A percentile compares a stretch with the other conserved stretches of the same genome.
These are phyloP conservation scores for Aotearoamyces nothofagi DNA, from an alignment of 2,329 filamentous ascomycete genomes.

Conservation along the genomic window DNA sequence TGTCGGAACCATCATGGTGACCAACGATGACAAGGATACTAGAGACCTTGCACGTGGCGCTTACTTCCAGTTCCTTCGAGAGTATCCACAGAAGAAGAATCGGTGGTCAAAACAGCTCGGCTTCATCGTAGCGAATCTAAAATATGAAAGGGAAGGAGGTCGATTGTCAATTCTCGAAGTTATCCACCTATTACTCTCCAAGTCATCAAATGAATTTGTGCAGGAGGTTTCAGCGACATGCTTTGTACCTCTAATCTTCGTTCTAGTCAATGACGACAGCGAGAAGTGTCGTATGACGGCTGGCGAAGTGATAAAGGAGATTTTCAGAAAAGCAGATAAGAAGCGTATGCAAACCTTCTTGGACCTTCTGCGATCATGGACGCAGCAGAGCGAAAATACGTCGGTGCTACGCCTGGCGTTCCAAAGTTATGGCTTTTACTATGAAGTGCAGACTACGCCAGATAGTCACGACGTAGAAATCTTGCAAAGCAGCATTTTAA, in stretches of 20 bases:
- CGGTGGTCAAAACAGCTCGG: conserved; percentile 79
- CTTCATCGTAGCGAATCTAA: conserved; percentile 81
- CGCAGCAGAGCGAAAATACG: conserved; percentile 58
- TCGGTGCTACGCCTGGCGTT: conserved; percentile 59
- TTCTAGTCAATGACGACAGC: conserved; percentile 79
- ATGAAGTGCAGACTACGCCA: conserved; percentile 47
- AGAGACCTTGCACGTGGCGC: conserved; percentile 77
- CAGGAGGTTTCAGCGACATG: conserved; percentile 70
- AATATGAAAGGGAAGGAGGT: conserved; percentile 79
- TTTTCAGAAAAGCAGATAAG: conserved; percentile 64
- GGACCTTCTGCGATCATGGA: conserved; percentile 56
- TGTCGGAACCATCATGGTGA: conserved; percentile 85
- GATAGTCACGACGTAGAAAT: conserved; percentile 41
- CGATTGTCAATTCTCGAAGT: conserved; percentile 88
- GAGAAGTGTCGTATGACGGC: conserved; percentile 74
- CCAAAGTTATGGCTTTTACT: conserved; percentile 70
- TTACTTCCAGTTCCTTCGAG: conserved; percentile 86
- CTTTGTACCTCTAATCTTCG: conserved; percentile 75
- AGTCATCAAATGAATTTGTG: conserved; percentile 66
- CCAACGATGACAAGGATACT: conserved; percentile 79
- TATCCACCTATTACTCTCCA: conserved; percentile 70
- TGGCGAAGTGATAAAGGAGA: conserved; percentile 60
- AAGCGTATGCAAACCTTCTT: conserved; percentile 60
- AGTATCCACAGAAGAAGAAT: conserved; percentile 85
- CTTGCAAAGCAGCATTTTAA: conserved; percentile 36